A percentile compares a stretch with the other conserved stretches of the same genome.
Conservation (phyloP, 1,139 yeast genomes). For the Kluyveromyces sp. region DNA sequence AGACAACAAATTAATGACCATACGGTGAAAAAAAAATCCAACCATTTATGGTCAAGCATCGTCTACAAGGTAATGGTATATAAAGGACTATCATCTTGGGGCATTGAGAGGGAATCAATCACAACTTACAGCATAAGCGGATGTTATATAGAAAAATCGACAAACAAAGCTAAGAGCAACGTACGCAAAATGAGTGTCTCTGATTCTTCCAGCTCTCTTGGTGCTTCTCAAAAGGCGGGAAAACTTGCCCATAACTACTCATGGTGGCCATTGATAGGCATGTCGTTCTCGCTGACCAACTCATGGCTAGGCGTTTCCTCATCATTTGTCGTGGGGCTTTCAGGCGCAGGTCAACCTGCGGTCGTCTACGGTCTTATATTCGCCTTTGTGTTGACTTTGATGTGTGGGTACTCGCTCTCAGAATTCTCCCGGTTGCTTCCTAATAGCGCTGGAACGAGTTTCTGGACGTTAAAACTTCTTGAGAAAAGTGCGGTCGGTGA, state of each 20-base stretch:
- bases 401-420: conserved; percentile 41
- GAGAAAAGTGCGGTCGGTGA: conserved; percentile 29
- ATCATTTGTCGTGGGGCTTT: conserved; percentile 40
- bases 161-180: too few species aligned
- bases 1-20: background rate
- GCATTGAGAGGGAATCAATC: background rate
- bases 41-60: background rate
- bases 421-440: conserved; percentile 51
- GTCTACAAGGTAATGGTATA: background rate
- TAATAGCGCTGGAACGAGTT: conserved; percentile 53
- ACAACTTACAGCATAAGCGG: background rate
- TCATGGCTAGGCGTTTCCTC: conserved; percentile 48
- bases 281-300: conserved; percentile 45
- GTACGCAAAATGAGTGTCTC: background rate
- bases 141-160: background rate
- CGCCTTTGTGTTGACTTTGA: conserved; percentile 40
- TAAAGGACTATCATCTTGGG: background rate
- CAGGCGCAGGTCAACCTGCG: conserved; percentile 44
- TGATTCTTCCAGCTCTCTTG: background rate
- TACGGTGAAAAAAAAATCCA: background rate
- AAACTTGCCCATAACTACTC: conserved; percentile 45
- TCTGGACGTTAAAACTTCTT: conserved; percentile 50
- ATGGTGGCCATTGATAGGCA: conserved; percentile 45
- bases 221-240: background rate
- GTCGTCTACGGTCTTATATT: conserved; percentile 43